Percentiles rank a stretch among this genome's conserved stretches.
phyloP scores from a whole-genome alignment of 1,139 yeast genomes.

The Suhomyces coccinellae region DNA sequence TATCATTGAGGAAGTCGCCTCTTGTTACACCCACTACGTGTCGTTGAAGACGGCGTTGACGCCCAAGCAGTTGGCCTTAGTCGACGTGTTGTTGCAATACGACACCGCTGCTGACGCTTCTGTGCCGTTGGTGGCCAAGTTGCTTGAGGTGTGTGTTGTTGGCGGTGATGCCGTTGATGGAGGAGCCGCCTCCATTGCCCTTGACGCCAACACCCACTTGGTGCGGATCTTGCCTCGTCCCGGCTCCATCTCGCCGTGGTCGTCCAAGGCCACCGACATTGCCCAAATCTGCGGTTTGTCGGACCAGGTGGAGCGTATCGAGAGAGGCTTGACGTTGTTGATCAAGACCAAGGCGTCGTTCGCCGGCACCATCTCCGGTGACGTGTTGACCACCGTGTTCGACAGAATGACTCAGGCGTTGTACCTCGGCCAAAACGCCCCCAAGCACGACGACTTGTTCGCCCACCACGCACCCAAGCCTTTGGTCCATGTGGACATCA shows the following conservation, averaged over 20 bases:
- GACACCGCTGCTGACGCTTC: conserved; percentile 62
- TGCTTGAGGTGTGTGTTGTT: conserved; percentile 35
- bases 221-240: conserved; percentile 85
- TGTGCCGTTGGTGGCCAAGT: conserved; percentile 49
- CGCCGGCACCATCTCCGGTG: conserved; percentile 43
- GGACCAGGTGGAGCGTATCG: conserved; percentile 73
- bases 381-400: conserved; percentile 66
- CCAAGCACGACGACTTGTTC: conserved; percentile 69
- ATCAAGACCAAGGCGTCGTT: conserved; percentile 65
- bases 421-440: conserved; percentile 54
- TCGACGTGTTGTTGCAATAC: conserved; percentile 69
- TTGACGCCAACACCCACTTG: conserved; percentile 57
- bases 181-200: conserved; percentile 14
- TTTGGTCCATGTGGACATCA: conserved; percentile 69
- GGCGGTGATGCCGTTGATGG: conserved; percentile 32
- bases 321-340: conserved; percentile 81
- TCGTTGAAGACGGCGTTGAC: conserved; percentile 48
- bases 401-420: conserved; percentile 94
- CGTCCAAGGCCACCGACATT: conserved; percentile 96
- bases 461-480: conserved; percentile 83
- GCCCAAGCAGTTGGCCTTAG: conserved; percentile 41
- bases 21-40: conserved; percentile 82
- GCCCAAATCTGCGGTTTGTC: conserved; percentile 84
- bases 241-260: conserved; percentile 99
- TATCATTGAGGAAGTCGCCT: conserved; percentile 66